Evolutionary conservation across 495 filamentous ascomycete species (phyloP).

Genomic region (Neurospora africana): DNA sequence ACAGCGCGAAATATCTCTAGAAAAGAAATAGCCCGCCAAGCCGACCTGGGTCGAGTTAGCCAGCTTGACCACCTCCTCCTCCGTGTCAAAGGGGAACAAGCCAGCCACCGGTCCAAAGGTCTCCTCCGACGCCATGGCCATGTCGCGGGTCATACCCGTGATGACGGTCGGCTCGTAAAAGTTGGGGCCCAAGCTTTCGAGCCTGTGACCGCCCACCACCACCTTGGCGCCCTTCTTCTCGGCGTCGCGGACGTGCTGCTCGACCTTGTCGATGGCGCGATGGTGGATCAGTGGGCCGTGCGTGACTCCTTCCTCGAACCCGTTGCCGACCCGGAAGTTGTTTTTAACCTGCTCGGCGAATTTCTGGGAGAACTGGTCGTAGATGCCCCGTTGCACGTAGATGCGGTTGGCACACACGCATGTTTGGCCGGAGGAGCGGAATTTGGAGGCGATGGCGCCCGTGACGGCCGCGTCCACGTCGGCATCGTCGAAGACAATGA

Average conservation of each 20-base stretch:
- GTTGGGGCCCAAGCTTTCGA: constrained; percentile 56
- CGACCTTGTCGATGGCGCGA: constrained; percentile 64
- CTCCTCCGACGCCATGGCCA: constrained; percentile 70
- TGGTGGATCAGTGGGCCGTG: constrained; percentile 79
- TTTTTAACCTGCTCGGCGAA: constrained; percentile 64
- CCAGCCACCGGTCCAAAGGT: constrained; percentile 83
- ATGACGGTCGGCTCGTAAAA: constrained; percentile 80
- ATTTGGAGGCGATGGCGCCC: constrained; percentile 69
- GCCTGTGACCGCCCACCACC: constrained; percentile 56
- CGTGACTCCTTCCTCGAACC: constrained; percentile 58
- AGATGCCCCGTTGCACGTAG: constrained; percentile 69
- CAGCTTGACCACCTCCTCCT: constrained; percentile 72
- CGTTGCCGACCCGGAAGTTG: constrained; percentile 63
- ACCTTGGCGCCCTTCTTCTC: constrained; percentile 62
- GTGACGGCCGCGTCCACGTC: constrained; percentile 68
- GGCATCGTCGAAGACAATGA: constrained; percentile 89
- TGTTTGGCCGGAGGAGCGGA: constrained; percentile 80
- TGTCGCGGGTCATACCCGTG: constrained; percentile 67
- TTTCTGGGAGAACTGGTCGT: constrained; percentile 57
- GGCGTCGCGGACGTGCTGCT: constrained; percentile 68
- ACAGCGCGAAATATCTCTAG: constrained; percentile 58
- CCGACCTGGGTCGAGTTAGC: constrained; percentile 72
- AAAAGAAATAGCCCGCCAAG: constrained; percentile 81
- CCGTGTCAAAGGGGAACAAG: constrained; percentile 70
- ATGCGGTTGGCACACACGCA: constrained; percentile 87